Evolutionary conservation across 768 basidiomycete genomes (phyloP).

Genomic region (Auriscalpium microsporum): DNA sequence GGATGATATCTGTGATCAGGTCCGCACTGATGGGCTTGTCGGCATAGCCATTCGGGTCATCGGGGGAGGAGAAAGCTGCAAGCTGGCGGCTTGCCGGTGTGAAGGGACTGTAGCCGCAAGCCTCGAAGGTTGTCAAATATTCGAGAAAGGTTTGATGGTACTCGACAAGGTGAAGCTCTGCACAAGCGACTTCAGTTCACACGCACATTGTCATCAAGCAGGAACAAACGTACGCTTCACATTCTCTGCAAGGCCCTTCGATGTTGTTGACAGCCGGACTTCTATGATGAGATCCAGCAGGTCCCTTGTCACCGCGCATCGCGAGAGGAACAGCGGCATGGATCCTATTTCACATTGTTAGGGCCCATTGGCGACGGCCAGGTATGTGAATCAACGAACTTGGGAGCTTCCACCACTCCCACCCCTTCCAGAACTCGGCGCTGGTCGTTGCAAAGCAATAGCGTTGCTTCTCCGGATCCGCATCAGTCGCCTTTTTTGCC

Average conservation of each 20-base stretch:
- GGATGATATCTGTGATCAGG: conserved; percentile 15
- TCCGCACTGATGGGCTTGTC: conserved; percentile 13
- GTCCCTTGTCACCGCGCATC: conserved; percentile 16
- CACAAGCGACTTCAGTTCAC: neutral
- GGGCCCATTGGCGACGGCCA: neutral
- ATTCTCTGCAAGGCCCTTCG: conserved; percentile 16
- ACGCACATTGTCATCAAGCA: neutral
- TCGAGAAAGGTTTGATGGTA: conserved; percentile 12
- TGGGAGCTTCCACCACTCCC: conserved; percentile 18
- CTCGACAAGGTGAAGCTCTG: conserved; percentile 20
- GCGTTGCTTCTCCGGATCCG: neutral
- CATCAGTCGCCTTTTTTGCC: neutral
- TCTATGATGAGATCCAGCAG: conserved; percentile 21
- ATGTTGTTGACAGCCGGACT: conserved; percentile 14
- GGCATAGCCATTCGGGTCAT: neutral
- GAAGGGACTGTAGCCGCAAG: neutral
- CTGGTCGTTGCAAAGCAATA: conserved; percentile 15
- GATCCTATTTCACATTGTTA: conserved; percentile 2
- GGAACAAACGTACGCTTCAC: conserved; percentile 16
- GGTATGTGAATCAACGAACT: conserved; percentile 2
- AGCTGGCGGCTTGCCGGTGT: neutral
- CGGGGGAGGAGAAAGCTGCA: neutral
- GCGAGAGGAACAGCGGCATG: conserved; percentile 17
- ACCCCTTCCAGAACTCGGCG: conserved; percentile 14
- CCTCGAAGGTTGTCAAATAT: conserved; percentile 9